These are phyloP conservation scores for Xylaria scruposa DNA, from an alignment of 495 filamentous ascomycete genomes.

Conservation along the genomic window DNA sequence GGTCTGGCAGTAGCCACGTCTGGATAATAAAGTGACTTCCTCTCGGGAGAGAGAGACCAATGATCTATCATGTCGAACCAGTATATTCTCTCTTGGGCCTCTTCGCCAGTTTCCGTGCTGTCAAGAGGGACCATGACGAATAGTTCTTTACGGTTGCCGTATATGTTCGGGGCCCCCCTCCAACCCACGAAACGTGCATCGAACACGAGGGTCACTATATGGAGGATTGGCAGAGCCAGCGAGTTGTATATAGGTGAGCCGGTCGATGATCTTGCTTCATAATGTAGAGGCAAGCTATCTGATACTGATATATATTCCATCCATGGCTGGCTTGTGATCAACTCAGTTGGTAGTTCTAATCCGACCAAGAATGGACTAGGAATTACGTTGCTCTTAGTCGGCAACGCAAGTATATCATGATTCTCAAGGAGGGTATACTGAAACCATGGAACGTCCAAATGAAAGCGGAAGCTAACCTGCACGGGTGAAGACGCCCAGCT, in stretches of 20 bases:
- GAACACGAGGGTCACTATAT: slow-evolving; percentile 13
- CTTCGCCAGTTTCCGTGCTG: neutral
- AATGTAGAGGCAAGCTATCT: neutral
- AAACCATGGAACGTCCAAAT: neutral
- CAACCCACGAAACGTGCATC: slow-evolving; percentile 10
- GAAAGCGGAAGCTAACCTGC: neutral
- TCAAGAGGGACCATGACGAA: neutral
- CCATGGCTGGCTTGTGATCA: slow-evolving; percentile 1
- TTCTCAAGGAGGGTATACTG: slow-evolving; percentile 6
- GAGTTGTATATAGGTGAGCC: neutral
- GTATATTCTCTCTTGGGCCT: neutral
- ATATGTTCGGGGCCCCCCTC: neutral
- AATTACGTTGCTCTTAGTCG: neutral
- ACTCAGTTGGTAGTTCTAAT: neutral
- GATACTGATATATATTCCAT: neutral
- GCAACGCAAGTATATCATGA: slow-evolving; percentile 15
- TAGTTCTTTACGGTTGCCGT: neutral
- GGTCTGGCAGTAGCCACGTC: neutral
- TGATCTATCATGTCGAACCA: neutral
- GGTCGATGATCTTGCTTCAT: neutral
- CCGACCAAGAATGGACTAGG: neutral
- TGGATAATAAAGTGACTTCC: neutral
- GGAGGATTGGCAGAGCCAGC: neutral
- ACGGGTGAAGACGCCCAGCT: slow-evolving; percentile 15
- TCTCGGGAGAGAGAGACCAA: neutral